Evolutionary conservation across 805 yeast species (phyloP), one percentile per base, ranked within the genome.

Genomic region (Wickerhamomyces hampshirensis): DNA sequence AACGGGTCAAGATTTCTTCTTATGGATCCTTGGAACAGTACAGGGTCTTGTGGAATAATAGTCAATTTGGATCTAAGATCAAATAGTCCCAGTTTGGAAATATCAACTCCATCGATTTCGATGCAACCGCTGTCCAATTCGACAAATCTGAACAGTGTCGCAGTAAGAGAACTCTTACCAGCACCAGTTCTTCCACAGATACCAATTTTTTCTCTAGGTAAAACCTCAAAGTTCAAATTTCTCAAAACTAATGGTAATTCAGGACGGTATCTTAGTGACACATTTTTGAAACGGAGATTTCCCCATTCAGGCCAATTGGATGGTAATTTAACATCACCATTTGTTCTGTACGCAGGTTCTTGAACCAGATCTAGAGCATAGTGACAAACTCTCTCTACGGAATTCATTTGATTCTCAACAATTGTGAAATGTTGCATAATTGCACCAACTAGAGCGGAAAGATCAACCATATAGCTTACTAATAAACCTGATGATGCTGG

Each of bases 151-250:
- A 69, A 79, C 38, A 79, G 57, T 1, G 84, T 81, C 9, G 78
- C 69, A 78, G 78, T 78, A 32, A 79, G 75, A 4, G 84, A 71
- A 2, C 80, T 65, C 58, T 79, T 80, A 33, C 95, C 95, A 4
- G 95, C 94, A 50, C 95, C 95, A 0, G 95, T 86, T 56, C 95
- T 72, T 29, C 95, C 95, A 65, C 93, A 83, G 38, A 86, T 79
- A 33, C 95, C 95, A 47, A 86, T 72, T 51, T 82, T 84, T 55
- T 84, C 86, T 13, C 71, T 63, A 0, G 80, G 71, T 10, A 65
- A 56, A 31, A 83, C 65, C 6, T 43, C 60, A 46, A 69, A 51
- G 18, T 50, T 56, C 39, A 79, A 47, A 39, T 69, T 52, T 39
- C 68, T 73, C 52, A 80, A 62, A 5, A 77, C 85, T 27, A 70